These are phyloP conservation scores for Erythrobasidium yunnanense DNA, from an alignment of 768 basidiomycete genomes.

Conservation along the genomic window DNA sequence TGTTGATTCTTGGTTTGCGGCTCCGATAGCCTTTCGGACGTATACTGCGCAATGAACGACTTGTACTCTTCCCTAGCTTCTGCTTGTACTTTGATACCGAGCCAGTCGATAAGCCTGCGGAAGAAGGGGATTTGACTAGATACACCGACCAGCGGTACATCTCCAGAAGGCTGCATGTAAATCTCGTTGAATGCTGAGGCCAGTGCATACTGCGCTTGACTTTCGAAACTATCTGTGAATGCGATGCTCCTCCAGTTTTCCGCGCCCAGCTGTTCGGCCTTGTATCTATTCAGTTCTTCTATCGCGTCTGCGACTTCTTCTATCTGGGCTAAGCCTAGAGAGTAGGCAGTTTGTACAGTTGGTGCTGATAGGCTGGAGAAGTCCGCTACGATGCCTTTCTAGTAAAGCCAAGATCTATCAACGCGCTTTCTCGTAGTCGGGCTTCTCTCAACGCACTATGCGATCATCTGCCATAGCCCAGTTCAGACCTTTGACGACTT, in stretches of 20 bases:
- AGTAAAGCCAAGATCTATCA: neutral
- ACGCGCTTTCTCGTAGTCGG: neutral
- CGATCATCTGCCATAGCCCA: constrained; percentile 34
- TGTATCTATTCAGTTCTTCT: constrained; percentile 31
- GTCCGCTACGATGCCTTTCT: constrained; percentile 39
- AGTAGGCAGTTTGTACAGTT: neutral
- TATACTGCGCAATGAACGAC: constrained; percentile 33
- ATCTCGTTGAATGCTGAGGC: constrained; percentile 31
- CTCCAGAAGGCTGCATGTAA: constrained; percentile 37
- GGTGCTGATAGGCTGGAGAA: constrained; percentile 31
- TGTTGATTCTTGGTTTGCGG: constrained; percentile 36
- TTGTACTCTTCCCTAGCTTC: constrained; percentile 38
- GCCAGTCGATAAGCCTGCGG: constrained; percentile 33
- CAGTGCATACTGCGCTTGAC: constrained; percentile 37
- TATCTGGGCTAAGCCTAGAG: constrained; percentile 36
- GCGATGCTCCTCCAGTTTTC: constrained; percentile 34
- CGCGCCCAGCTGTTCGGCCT: constrained; percentile 31
- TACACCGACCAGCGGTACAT: constrained; percentile 36
- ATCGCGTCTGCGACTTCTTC: constrained; percentile 38
- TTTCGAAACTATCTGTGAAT: constrained; percentile 35
- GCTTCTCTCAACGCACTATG: constrained; percentile 25
- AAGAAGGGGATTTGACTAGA: constrained; percentile 34
- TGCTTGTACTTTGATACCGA: constrained; percentile 37
- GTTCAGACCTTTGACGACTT: constrained; percentile 36
- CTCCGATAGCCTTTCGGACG: constrained; percentile 21